Conservation (phyloP, 257 asterid species). For the Orobanche coerulescens region DNA sequence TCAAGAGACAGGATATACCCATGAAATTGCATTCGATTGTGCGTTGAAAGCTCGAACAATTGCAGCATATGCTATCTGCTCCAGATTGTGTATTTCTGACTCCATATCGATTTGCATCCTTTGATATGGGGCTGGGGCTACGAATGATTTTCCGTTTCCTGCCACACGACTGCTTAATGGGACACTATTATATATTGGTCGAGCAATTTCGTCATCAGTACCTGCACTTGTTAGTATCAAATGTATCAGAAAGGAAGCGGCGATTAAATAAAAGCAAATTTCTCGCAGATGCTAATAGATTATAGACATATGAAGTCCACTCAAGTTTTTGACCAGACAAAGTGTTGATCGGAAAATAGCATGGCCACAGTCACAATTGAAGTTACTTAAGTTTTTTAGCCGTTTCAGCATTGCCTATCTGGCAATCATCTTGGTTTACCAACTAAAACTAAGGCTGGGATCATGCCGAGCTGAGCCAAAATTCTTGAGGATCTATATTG, state of each 20-base stretch:
- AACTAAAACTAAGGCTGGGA: no score
- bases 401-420: not conserved
- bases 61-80: slow-evolving; percentile 95
- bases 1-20: slow-evolving; percentile 53
- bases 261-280: not conserved
- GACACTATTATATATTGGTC: slow-evolving; percentile 36
- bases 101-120: slow-evolving; percentile 72
- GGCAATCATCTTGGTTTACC: no score
- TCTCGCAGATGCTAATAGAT: not conserved
- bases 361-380: not conserved
- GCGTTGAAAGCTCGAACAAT: slow-evolving; percentile 94
- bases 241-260: not conserved
- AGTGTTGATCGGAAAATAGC: not conserved
- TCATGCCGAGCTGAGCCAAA: no score
- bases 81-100: slow-evolving; percentile 75
- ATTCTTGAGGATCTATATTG: no score
- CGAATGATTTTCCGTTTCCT: slow-evolving; percentile 47
- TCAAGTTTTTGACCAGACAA: slow-evolving; percentile 8
- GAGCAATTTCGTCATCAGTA: slow-evolving; percentile 52
- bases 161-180: slow-evolving; percentile 35
- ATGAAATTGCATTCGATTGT: slow-evolving; percentile 94
- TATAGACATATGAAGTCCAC: not conserved
- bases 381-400: not conserved
- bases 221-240: slow-evolving; percentile 30
- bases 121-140: slow-evolving; percentile 39